Percentiles rank a stretch among this genome's conserved stretches.
Evolutionary conservation across 2,329 filamentous ascomycete species (phyloP).

Genomic region (Furcasterigmium furcatum): DNA sequence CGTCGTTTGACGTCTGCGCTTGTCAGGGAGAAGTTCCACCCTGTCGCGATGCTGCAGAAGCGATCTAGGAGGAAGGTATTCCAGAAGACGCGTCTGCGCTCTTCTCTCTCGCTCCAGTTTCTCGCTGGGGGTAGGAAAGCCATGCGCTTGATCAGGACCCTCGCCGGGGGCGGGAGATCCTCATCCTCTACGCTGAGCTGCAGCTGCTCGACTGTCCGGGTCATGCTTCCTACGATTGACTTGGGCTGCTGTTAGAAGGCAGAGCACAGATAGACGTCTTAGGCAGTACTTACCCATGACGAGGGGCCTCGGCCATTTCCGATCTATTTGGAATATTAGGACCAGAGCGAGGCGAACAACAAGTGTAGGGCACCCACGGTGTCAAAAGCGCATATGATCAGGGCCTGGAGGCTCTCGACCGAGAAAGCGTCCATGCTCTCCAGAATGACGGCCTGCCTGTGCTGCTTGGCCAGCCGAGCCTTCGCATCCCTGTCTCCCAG

Average conservation of each 20-base stretch:
- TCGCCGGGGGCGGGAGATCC: constrained; percentile 17
- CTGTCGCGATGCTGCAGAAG: constrained; percentile 35
- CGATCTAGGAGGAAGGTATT: constrained; percentile 35
- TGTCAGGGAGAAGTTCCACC: constrained; percentile 32
- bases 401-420: constrained; percentile 27
- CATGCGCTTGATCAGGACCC: constrained; percentile 28
- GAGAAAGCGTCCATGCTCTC: constrained; percentile 29
- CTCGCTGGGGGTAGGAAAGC: constrained; percentile 24
- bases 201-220: constrained; percentile 33
- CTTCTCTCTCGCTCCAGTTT: constrained; percentile 32
- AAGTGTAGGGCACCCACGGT: constrained; percentile 15
- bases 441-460: constrained; percentile 23
- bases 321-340: constrained; percentile 16
- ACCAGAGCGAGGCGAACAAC: too few relatives aligned
- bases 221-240: constrained; percentile 33
- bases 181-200: constrained; percentile 30
- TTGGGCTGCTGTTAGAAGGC: constrained; percentile 1
- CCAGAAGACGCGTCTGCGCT: constrained; percentile 36
- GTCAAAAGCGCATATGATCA: constrained; percentile 31
- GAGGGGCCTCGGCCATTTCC: constrained; percentile 26
- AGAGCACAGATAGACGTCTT: too few relatives aligned
- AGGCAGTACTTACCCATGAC: constrained; percentile 26
- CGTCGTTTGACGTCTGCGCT: constrained; percentile 30
- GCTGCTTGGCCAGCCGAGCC: background rate
- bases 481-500: constrained; percentile 17